These are phyloP conservation scores for Petunia hybrid DNA, from an alignment of 305 asterid genomes.

Conservation along the genomic window DNA sequence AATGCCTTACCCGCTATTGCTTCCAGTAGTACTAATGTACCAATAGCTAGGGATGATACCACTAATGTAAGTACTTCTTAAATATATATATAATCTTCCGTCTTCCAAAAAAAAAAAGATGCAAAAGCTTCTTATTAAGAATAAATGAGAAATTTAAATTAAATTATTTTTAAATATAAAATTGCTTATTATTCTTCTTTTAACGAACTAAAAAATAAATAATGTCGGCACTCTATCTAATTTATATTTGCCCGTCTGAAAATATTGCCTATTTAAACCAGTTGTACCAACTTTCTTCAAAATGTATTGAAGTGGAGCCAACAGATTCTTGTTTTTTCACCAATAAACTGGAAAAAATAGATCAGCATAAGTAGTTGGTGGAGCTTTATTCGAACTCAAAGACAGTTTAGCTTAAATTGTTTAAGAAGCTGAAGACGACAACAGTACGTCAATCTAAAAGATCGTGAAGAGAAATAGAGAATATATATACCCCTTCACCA, in stretches of 20 bases:
- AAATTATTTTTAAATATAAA: too few relatives aligned
- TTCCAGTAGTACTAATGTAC: too few relatives aligned
- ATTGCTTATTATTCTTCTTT: too few relatives aligned
- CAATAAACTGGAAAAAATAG: not conserved
- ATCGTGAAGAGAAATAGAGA: not conserved
- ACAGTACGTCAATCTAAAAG: not conserved
- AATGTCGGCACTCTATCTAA: too few relatives aligned
- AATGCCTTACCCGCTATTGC: too few relatives aligned
- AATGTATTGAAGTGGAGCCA: not conserved
- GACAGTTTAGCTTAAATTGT: not conserved
- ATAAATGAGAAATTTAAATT: too few relatives aligned
- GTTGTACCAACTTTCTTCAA: not conserved
- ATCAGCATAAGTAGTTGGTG: not conserved
- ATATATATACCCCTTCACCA: not conserved
- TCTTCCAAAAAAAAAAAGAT: too few relatives aligned
- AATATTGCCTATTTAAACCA: not conserved
- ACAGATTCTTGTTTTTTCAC: not conserved
- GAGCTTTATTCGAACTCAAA: not conserved
- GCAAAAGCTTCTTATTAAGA: too few relatives aligned
- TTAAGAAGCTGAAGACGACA: constrained; percentile 4
- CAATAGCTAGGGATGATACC: too few relatives aligned
- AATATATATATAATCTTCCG: too few relatives aligned
- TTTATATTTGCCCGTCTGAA: not conserved
- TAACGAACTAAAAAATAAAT: too few relatives aligned
- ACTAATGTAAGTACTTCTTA: too few relatives aligned